These are phyloP conservation scores for Brachypodium distachyon DNA, from an alignment of 202 grass and related monocot genomes.

Conservation along the genomic window DNA sequence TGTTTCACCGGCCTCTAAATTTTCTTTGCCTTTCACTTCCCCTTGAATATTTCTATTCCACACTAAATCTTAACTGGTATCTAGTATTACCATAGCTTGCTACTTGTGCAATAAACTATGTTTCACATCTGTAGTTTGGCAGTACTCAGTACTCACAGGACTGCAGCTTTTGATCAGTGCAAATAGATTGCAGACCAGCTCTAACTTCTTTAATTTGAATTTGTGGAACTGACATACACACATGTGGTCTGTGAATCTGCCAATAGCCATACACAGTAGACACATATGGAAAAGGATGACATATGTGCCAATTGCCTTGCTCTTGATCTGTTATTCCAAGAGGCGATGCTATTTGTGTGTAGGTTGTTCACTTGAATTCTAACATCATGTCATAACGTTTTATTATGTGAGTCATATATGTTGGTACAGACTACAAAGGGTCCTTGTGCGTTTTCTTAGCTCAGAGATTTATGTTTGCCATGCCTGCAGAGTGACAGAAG, in stretches of 20 bases:
- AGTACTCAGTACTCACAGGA: background rate
- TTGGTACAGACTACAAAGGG: background rate
- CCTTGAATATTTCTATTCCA: background rate
- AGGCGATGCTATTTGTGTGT: background rate
- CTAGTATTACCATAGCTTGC: background rate
- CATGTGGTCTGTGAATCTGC: background rate
- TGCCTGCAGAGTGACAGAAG: constrained; percentile 55
- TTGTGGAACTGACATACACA: background rate
- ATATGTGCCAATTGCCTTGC: background rate
- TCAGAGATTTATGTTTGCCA: constrained; percentile 3
- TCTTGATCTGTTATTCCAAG: background rate
- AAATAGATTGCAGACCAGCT: background rate
- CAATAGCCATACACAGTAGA: background rate
- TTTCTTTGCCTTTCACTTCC: background rate
- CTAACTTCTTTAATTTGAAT: background rate
- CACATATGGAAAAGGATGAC: background rate
- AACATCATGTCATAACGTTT: background rate
- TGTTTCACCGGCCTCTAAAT: constrained; percentile 16
- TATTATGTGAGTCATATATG: background rate
- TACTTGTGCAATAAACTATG: background rate
- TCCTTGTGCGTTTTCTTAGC: background rate
- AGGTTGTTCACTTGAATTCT: background rate
- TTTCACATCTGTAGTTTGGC: background rate
- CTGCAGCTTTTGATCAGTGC: background rate
- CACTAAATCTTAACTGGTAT: background rate